phyloP scores from a whole-genome alignment of 495 filamentous ascomycete species.

The Gamarada debralockiae region DNA sequence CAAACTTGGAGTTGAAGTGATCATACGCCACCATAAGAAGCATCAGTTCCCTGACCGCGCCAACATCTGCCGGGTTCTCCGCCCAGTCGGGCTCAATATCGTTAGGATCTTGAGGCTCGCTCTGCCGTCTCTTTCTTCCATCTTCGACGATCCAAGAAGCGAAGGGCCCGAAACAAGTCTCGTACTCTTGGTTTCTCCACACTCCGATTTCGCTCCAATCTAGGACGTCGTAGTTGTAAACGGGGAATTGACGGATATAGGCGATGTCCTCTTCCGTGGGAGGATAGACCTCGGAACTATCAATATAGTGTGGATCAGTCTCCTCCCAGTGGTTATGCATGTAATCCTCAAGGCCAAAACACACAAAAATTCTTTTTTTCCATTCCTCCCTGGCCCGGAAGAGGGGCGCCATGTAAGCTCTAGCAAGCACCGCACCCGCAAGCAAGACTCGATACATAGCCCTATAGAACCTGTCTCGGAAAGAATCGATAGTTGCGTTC shows the following conservation, averaged over 20 bases:
- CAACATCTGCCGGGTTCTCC: not conserved
- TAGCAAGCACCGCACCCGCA: constrained; percentile 6
- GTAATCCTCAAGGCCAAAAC: not conserved
- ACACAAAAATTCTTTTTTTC: not conserved
- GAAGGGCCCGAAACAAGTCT: constrained; percentile 4
- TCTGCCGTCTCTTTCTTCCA: constrained; percentile 1
- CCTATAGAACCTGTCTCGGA: constrained; percentile 3
- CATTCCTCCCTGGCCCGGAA: constrained; percentile 5
- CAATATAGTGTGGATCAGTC: not conserved
- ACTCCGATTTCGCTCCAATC: constrained; percentile 7
- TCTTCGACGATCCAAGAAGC: constrained; percentile 5
- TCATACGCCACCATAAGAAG: constrained; percentile 7
- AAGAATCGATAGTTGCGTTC: constrained; percentile 8
- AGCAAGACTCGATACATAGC: constrained; percentile 6
- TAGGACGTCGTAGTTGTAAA: not conserved
- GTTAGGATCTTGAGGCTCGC: not conserved
- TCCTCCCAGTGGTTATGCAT: no score
- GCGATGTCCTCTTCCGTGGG: constrained; percentile 2
- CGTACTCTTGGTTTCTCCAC: constrained; percentile 4
- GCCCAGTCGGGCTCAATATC: constrained; percentile 2
- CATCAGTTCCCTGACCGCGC: constrained; percentile 4
- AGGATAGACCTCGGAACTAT: not conserved
- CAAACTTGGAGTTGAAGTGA: not conserved
- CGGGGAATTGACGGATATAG: constrained; percentile 4
- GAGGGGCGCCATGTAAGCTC: constrained; percentile 1